Evolutionary conservation across 2,329 filamentous ascomycete genomes (phyloP).

Genomic region (Arthroderma sp.): DNA sequence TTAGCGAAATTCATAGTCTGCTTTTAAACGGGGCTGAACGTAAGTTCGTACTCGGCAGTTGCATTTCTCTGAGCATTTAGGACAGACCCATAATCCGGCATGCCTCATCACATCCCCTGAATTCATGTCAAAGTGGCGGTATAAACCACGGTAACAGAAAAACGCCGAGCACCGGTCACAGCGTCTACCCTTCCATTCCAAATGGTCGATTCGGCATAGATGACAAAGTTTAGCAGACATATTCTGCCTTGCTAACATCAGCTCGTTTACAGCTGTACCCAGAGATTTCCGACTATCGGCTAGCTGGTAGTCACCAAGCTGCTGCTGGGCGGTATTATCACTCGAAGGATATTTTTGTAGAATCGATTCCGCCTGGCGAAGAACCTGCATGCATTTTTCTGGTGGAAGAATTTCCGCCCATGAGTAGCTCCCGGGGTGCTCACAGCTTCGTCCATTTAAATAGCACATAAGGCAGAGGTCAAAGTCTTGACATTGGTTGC

Average conservation of each 20-base stretch:
- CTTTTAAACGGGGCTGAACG: not conserved
- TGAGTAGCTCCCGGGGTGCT: conserved; percentile 20
- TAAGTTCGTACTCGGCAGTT: conserved; percentile 18
- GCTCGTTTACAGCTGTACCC: conserved; percentile 20
- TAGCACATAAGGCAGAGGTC: conserved; percentile 25
- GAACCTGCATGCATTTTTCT: conserved; percentile 16
- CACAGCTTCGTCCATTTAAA: conserved; percentile 23
- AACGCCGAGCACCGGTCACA: conserved; percentile 23
- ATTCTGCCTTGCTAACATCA: conserved; percentile 17
- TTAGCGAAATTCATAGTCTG: not conserved
- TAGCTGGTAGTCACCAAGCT: no score
- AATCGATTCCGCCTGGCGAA: conserved; percentile 15
- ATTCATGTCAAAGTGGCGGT: conserved; percentile 24
- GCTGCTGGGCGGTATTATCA: conserved; percentile 6
- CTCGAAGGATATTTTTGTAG: conserved; percentile 14
- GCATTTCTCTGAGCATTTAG: conserved; percentile 22
- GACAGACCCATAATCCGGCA: conserved; percentile 19
- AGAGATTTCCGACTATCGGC: conserved; percentile 10
- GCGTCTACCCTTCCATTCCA: conserved; percentile 22
- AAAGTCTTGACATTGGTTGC: conserved; percentile 23
- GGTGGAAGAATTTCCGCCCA: conserved; percentile 22
- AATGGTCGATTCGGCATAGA: conserved; percentile 23
- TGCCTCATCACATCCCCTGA: conserved; percentile 19
- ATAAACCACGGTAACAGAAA: conserved; percentile 24
- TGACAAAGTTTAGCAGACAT: conserved; percentile 18